A percentile compares a stretch with the other conserved stretches of the same genome.
These are phyloP conservation scores for Clavispora fructus DNA, from an alignment of 805 yeast species.

Conservation along the genomic window DNA sequence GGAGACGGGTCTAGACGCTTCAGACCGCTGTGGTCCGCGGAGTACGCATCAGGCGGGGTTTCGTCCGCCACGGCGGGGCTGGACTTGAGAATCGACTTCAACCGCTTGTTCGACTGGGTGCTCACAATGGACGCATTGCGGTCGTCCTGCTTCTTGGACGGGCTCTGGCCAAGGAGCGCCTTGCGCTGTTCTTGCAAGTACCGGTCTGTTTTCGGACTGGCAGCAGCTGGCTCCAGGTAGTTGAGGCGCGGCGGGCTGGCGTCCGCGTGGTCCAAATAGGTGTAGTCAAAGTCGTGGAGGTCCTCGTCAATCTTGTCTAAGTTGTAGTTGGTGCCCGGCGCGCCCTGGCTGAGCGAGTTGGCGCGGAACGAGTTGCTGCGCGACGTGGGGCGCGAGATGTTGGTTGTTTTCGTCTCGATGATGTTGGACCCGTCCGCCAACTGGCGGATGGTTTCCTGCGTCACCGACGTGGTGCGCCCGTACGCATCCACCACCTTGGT, in stretches of 20 bases:
- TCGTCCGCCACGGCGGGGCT: slow-evolving; percentile 1
- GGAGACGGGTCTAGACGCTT: neutral
- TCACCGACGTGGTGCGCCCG: slow-evolving; percentile 53
- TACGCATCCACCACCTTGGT: slow-evolving; percentile 45
- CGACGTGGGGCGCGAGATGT: slow-evolving; percentile 31
- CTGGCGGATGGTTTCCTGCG: slow-evolving; percentile 47
- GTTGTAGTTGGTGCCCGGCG: slow-evolving; percentile 14
- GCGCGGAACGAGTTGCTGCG: slow-evolving; percentile 23
- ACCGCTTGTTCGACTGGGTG: slow-evolving; percentile 18
- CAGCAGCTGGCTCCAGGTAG: neutral
- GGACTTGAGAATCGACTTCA: slow-evolving; percentile 33
- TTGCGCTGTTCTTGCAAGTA: slow-evolving; percentile 1
- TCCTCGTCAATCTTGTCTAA: slow-evolving; percentile 39
- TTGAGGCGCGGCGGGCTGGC: neutral
- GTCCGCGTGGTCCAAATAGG: slow-evolving; percentile 26
- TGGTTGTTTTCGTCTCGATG: slow-evolving; percentile 39
- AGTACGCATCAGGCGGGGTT: neutral
- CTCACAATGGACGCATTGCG: slow-evolving; percentile 12
- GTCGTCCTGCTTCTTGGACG: neutral
- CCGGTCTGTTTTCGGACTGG: neutral
- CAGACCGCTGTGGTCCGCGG: neutral
- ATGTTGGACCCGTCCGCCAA: slow-evolving; percentile 41
- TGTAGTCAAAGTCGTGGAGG: slow-evolving; percentile 38
- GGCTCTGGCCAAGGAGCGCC: slow-evolving; percentile 1
- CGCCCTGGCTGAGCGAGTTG: slow-evolving; percentile 17